Evolutionary conservation across 495 filamentous ascomycete species (phyloP), one percentile per base, ranked within the genome.

Genomic region (Aspergillus funiculosus): DNA sequence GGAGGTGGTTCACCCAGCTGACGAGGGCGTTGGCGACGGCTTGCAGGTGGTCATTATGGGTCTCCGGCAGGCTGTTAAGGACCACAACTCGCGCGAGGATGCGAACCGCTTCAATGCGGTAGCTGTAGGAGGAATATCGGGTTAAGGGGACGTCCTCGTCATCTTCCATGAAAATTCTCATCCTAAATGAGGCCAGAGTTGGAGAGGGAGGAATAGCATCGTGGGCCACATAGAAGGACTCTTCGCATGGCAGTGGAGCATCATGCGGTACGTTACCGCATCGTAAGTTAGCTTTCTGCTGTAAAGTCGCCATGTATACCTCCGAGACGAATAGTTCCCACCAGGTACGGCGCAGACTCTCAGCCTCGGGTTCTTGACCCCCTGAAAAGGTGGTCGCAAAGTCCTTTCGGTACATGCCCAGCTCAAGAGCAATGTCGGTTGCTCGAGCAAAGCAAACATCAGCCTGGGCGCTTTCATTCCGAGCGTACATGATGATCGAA

Each of bases 1-100:
- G 68, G 5, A 72, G 47, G 41, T 70, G 67, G 48, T 72, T 68
- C 28, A 61, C 54, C 68, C 68, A 72, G 54, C 68, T 70, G 19
- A 67, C 62, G 6, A 72, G 59, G 10, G 68, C 67, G 50, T 72
- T 72, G 26, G 67, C 65, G 4, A 68, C 66, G 6, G 68, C 67
- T 49, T 72, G 68, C 5, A 68, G 46, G 32, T 72, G 67, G 38
- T 72, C 67, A 2, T 61, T 57, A 28, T 70, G 67, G 11, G 56
- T 54, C 18, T 71, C 67, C 3, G 53, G 55, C 4, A 67, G 45
- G 20, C 60, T 45, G 32, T 68, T 70, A 8, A 72, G 38, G 3
- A 68, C 60, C 15, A 70, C 43, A 3, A 66, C 65, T 11, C 67
- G 56, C 20, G 56, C 62, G 10, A 72, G 46, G 17, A 72, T 67